These are phyloP conservation scores for Candida sanyaensis DNA, from an alignment of 1,139 yeast species.

Conservation along the genomic window DNA sequence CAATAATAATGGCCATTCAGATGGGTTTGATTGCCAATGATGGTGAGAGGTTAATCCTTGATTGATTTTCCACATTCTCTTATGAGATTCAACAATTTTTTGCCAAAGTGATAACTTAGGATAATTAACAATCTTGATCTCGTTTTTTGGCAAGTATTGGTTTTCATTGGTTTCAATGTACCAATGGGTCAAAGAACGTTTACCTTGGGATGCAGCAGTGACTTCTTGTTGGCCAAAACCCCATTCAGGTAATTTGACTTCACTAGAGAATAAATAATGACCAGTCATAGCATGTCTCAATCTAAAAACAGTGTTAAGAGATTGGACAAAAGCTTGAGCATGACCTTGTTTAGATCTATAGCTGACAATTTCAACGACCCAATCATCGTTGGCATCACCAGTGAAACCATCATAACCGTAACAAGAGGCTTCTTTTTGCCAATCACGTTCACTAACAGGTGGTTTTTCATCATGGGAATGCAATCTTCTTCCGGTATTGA, in stretches of 20 bases:
- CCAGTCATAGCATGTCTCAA: slow-evolving; percentile 90
- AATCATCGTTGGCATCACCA: slow-evolving; percentile 97
- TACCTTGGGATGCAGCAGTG: slow-evolving; percentile 84
- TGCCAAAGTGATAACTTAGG: slow-evolving; percentile 61
- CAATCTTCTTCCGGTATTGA: slow-evolving; percentile 70
- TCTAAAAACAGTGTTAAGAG: slow-evolving; percentile 83
- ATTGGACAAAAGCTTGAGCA: slow-evolving; percentile 66
- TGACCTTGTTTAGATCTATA: slow-evolving; percentile 54
- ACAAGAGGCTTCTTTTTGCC: slow-evolving; percentile 94
- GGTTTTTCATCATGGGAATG: slow-evolving; percentile 97
- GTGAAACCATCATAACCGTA: slow-evolving; percentile 89
- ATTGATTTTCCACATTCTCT: slow-evolving; percentile 91
- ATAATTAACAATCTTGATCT: slow-evolving; percentile 52
- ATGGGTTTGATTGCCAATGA: slow-evolving; percentile 84
- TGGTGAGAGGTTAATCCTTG: slow-evolving; percentile 84
- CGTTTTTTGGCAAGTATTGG: slow-evolving; percentile 22
- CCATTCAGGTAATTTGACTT: slow-evolving; percentile 89
- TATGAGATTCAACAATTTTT: slow-evolving; percentile 77
- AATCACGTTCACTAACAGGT: slow-evolving; percentile 88
- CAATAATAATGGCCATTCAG: slow-evolving; percentile 82
- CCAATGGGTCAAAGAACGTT: slow-evolving; percentile 77
- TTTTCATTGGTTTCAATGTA: slow-evolving; percentile 79
- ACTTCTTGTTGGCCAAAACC: slow-evolving; percentile 98
- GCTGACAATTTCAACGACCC: slow-evolving; percentile 81
- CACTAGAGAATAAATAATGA: slow-evolving; percentile 84